Evolutionary conservation across 1,284 basidiomycete species (phyloP).

Genomic region (Exobasidium rhododendri): DNA sequence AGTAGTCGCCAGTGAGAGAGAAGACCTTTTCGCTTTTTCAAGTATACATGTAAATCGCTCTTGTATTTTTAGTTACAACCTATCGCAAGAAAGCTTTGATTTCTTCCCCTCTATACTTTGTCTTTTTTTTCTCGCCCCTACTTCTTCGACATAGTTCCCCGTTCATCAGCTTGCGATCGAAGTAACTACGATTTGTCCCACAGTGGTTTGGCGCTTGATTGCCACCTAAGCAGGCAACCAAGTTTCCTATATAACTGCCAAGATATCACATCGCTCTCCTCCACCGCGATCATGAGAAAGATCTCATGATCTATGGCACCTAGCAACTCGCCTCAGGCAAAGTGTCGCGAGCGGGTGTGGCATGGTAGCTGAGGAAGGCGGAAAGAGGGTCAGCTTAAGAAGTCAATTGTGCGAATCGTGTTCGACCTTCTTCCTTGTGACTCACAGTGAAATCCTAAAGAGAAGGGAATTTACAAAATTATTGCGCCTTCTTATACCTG

Average conservation of each 20-base stretch:
- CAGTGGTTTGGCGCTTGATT: slow-evolving; percentile 32
- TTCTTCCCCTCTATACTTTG: background rate
- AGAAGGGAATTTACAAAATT: slow-evolving; percentile 2
- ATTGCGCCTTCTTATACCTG: background rate
- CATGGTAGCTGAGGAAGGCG: slow-evolving; percentile 8
- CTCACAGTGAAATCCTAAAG: slow-evolving; percentile 7
- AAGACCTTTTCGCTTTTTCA: too few species aligned
- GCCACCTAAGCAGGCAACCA: slow-evolving; percentile 21
- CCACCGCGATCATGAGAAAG: slow-evolving; percentile 24
- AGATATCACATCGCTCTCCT: slow-evolving; percentile 41
- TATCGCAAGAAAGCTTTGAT: too few species aligned
- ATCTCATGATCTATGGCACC: slow-evolving; percentile 29
- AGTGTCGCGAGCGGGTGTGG: slow-evolving; percentile 29
- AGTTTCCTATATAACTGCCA: slow-evolving; percentile 40
- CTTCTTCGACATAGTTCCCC: background rate
- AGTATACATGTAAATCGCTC: too few species aligned
- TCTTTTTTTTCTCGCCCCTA: background rate
- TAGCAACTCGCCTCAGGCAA: slow-evolving; percentile 28
- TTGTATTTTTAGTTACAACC: too few species aligned
- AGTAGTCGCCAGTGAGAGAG: background rate
- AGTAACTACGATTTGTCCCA: slow-evolving; percentile 26
- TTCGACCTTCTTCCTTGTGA: too few species aligned
- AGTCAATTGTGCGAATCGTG: background rate
- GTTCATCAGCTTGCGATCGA: background rate
- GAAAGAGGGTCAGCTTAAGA: background rate